These are phyloP conservation scores for Sesbania bispinosa DNA, from an alignment of 306 rosid species.

Conservation along the genomic window DNA sequence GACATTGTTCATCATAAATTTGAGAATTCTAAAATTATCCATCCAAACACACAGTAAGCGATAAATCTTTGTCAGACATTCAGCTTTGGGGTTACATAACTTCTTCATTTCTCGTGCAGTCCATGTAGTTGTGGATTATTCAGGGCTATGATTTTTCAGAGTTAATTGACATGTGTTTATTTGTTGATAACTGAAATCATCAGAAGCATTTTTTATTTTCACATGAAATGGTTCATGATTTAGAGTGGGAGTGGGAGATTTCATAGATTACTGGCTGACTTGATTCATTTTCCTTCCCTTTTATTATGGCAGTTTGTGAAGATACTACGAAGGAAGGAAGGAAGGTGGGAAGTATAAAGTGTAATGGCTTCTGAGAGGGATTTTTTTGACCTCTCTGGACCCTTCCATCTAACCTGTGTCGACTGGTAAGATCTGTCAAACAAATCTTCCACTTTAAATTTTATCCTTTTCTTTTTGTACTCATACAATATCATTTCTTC, in stretches of 20 bases:
- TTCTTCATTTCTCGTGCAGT: background rate
- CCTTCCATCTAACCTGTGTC: constrained; percentile 63
- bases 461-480: background rate
- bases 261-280: background rate
- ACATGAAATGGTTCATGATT: background rate
- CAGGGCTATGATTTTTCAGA: background rate
- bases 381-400: constrained; percentile 68
- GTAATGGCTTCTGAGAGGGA: constrained; percentile 77
- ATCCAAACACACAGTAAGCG: too few species aligned
- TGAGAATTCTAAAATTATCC: too few species aligned
- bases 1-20: too few species aligned
- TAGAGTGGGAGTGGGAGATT: background rate
- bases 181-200: background rate
- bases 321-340: constrained; percentile 33
- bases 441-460: background rate
- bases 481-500: constrained; percentile 4
- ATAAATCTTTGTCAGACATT: too few species aligned
- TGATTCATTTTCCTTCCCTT: background rate
- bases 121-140: background rate
- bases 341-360: background rate
- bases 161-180: constrained; percentile 12
- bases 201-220: background rate
- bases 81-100: too few species aligned
- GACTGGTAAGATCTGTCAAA: constrained; percentile 58
- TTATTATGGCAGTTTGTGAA: constrained; percentile 14